Base-by-base conservation (phyloP, 208 protist genomes). In the Leishmania arabica region DNA sequence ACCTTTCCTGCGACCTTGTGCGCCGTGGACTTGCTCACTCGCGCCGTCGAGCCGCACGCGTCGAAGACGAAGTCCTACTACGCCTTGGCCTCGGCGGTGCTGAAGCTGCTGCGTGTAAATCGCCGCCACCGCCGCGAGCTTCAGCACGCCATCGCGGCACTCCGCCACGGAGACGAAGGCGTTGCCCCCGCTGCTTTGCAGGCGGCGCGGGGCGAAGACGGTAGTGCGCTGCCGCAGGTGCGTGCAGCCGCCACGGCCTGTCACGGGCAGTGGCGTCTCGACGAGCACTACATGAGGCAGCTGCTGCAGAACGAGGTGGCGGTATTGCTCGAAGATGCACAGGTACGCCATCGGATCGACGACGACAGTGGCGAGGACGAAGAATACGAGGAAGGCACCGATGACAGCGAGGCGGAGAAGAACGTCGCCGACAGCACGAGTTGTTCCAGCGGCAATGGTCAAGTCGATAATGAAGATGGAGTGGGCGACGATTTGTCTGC, bases 11-110 rank as follows among this genome's bases (percentile, higher is more conserved):
- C 86, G 24, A 94, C 89, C 8, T 75, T 90, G 58, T 86, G 77
- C 65, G 86, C 88, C 24, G 84, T 84, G 1, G 85, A 92, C 31
- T 76, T 91, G 85, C 87, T 97, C 4, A 86, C 90, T n/a, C 84
- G 86, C 40, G 90, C 84, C 8, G 79, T 95, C 60, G 68, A 85
- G 45, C 89, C 81, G 47, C 93, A 95, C 86, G 88, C 89, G 8
- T 85, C 89, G 51, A 86, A 90, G 75, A 75, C 76, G 17, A 92
- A 88, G 54, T 88, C 89, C 0, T 93, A 91, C 84, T 95, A 90
- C 77, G 91, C 93, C 54, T 84, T 89, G 27, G 93, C 93, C 31
- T 93, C 84, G 8, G 93, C 91, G 2, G 87, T 92, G 68, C 70
- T 95, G 51, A 94, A 95, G 75, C n/a, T 83, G 21, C 83, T 96